Percentiles rank a stretch among this genome's conserved stretches.
Conservation (phyloP, 2,329 filamentous ascomycete species). For the Fusarium pseudoanthophilum region DNA sequence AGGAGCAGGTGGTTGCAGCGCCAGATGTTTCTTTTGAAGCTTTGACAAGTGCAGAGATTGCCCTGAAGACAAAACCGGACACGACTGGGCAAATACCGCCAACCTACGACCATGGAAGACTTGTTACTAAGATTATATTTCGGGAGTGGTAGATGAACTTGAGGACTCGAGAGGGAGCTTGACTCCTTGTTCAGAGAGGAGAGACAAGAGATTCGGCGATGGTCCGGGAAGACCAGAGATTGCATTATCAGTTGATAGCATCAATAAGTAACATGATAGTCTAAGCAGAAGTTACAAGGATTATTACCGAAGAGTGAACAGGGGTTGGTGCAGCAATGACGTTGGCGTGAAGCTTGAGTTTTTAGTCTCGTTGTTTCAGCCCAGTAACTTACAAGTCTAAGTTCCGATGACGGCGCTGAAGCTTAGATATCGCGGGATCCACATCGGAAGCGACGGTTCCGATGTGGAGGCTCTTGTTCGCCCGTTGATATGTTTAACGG, state of each 20-base stretch:
- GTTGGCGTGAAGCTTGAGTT: conserved; percentile 31
- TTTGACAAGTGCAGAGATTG: background rate
- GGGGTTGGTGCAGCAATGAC: conserved; percentile 29
- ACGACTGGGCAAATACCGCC: conserved; percentile 1
- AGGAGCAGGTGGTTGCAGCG: background rate
- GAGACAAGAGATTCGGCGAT: conserved; percentile 8
- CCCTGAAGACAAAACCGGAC: conserved; percentile 2
- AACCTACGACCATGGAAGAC: conserved; percentile 25
- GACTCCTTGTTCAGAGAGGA: background rate
- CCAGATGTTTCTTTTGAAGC: conserved; percentile 14
- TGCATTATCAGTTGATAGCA: conserved; percentile 31
- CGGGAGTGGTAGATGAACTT: conserved; percentile 55
- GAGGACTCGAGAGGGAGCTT: background rate
- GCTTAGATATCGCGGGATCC: background rate
- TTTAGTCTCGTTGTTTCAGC: conserved; percentile 32
- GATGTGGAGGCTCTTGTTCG: conserved; percentile 1
- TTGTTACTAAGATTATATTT: conserved; percentile 42
- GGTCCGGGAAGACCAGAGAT: conserved; percentile 27
- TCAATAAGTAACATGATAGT: conserved; percentile 34
- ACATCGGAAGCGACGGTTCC: conserved; percentile 37
- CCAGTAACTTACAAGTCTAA: conserved; percentile 4
- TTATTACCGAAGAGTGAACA: conserved; percentile 37
- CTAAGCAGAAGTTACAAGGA: conserved; percentile 20
- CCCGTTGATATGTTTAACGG: background rate
- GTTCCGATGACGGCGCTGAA: conserved; percentile 39